Evolutionary conservation across 192 early-diverging fungal genomes (phyloP).

Genomic region (Coemansia sp.): DNA sequence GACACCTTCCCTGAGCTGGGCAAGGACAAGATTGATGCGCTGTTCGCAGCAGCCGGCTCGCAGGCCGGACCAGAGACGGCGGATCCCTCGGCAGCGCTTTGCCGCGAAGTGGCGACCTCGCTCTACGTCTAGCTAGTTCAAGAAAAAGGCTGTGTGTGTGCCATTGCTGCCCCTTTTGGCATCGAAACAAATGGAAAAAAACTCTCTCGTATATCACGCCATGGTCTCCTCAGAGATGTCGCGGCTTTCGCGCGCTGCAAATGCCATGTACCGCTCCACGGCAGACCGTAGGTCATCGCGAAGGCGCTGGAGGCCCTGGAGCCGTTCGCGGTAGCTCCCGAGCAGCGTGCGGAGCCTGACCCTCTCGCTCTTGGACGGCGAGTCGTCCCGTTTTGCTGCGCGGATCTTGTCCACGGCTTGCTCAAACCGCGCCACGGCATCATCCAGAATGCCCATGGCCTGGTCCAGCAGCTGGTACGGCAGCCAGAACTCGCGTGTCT

Average conservation of each 20-base stretch:
- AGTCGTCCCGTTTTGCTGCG: constrained; percentile 15
- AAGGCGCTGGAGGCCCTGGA: constrained; percentile 19
- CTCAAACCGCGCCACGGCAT: constrained; percentile 33
- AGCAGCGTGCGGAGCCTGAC: constrained; percentile 15
- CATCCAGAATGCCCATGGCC: constrained; percentile 27
- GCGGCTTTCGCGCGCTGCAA: constrained; percentile 37
- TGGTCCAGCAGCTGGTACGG: constrained; percentile 45
- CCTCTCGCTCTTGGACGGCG: neutral
- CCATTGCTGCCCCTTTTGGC: neutral
- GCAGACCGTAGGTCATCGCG: constrained; percentile 9
- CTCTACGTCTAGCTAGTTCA: constrained; percentile 21
- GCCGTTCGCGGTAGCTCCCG: constrained; percentile 29
- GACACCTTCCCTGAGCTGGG: neutral
- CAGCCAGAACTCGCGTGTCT: constrained; percentile 43
- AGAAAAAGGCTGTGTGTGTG: neutral
- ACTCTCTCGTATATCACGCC: no score
- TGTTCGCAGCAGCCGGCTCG: constrained; percentile 20
- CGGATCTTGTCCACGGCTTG: constrained; percentile 28
- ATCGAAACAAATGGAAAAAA: neutral
- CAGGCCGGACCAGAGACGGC: neutral
- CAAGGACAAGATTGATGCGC: constrained; percentile 6
- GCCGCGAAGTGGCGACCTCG: constrained; percentile 14
- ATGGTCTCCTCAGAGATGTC: constrained; percentile 14
- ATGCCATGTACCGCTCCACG: constrained; percentile 30
- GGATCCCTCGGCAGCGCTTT: neutral